A percentile compares a stretch with the other conserved stretches of the same genome.
These are phyloP conservation scores for Sporopachydermia lactativora DNA, from an alignment of 805 yeast genomes.

Conservation along the genomic window DNA sequence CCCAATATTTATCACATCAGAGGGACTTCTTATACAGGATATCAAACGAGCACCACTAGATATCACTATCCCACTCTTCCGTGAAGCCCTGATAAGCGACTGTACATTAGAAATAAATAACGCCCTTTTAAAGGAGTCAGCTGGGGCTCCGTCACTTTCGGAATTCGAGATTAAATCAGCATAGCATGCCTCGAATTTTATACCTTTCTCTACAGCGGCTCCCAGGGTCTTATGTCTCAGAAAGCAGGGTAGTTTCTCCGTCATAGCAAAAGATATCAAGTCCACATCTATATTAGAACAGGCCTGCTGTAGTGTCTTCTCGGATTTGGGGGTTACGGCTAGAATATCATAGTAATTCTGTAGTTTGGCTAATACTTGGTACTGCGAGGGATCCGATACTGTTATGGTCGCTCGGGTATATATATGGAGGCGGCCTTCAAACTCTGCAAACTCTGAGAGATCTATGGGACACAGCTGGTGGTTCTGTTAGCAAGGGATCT, in stretches of 20 bases:
- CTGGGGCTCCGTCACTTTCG: conserved; percentile 17
- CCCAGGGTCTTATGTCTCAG: conserved; percentile 76
- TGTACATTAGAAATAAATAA: conserved; percentile 59
- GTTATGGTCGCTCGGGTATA: conserved; percentile 64
- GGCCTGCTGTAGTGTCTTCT: conserved; percentile 63
- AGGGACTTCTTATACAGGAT: conserved; percentile 48
- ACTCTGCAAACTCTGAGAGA: conserved; percentile 20
- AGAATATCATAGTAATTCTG: conserved; percentile 55
- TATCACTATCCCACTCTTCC: conserved; percentile 66
- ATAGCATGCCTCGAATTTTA: conserved; percentile 70
- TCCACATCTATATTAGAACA: conserved; percentile 71
- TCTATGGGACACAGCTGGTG: conserved; percentile 30
- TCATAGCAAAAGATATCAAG: conserved; percentile 57
- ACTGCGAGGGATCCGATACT: conserved; percentile 65
- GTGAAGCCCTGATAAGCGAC: conserved; percentile 64
- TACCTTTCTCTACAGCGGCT: conserved; percentile 71
- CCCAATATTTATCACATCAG: conserved; percentile 55
- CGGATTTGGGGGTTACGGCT: conserved; percentile 70
- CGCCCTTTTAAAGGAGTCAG: conserved; percentile 27
- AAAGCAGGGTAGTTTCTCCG: conserved; percentile 54
- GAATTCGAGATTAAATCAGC: conserved; percentile 32
- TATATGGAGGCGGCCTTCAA: conserved; percentile 27
- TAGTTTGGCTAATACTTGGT: conserved; percentile 40
- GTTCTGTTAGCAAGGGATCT: conserved; percentile 5
- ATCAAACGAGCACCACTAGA: conserved; percentile 54